Base-by-base conservation (phyloP, 2,329 filamentous ascomycete species). In the Paracoccidioides lutzii region DNA sequence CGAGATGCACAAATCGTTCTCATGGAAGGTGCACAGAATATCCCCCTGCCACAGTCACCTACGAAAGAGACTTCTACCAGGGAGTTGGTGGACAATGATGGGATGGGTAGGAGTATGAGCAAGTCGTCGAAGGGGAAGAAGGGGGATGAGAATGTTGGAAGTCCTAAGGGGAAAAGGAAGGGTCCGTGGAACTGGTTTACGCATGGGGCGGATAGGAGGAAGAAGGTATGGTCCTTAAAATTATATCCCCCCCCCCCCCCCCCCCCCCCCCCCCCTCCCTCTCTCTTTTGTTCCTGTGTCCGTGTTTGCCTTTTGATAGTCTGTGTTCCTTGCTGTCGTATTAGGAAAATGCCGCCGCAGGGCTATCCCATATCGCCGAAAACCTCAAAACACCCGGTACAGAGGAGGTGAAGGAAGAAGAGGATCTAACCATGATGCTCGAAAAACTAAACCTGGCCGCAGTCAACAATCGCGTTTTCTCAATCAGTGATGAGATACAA, bases 391-490 rank as follows among this genome's bases (percentile, higher is more conserved):
- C 59, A 12, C 52, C 62, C 1, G 65, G 66, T 48, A 57, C 62
- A 8, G 58, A 66, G 45, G 67, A 79, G 52, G 64, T 69, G n/a
- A 69, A 78, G 57, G 75, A 79, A 62, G 83, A 89, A 65, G 76
- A 84, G 59, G 76, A 96, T 63, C 81, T 97, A 58, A 81, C 81
- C 42, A 78, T 81, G 35, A 82, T 95, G 28, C 84, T 98, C 33
- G 87, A 95, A 65, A 81, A 87, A 46, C 79, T 98, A 59, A 90
- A 94, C 66, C 81, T 95, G 37, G 81, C 86, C 4, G 87, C 88
- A 5, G 81, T 85, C 61, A 90, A 95, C 75, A 93, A 94, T 73
- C 85, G 84, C 57, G 88, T 88, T 58, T 88, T 96, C 69, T 85
- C 84, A 10, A 80, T 95, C 56, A 88, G 87, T n/a, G 80, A 82